Evolutionary conservation across 2,329 filamentous ascomycete species (phyloP).

Genomic region (Colletotrichum neosansevieriae): DNA sequence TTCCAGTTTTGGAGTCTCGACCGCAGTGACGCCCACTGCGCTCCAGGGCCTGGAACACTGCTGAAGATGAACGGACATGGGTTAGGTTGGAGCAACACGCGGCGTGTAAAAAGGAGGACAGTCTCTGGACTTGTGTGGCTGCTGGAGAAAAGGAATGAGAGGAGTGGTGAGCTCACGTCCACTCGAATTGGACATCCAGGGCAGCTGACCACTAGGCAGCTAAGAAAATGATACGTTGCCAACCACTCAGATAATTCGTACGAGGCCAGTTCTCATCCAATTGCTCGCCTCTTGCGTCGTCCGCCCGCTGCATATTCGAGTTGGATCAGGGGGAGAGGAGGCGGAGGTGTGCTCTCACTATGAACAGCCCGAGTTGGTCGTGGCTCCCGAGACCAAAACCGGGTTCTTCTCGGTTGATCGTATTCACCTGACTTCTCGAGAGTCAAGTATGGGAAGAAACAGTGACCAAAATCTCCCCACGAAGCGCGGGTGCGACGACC

Average conservation of each 20-base stretch:
- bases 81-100: slow-evolving; percentile 21
- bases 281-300: slow-evolving; percentile 23
- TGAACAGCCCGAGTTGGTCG: background rate
- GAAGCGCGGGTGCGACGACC: slow-evolving; percentile 27
- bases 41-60: slow-evolving; percentile 14
- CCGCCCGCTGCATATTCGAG: slow-evolving; percentile 1
- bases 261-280: slow-evolving; percentile 35
- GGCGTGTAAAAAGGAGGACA: slow-evolving; percentile 15
- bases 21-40: slow-evolving; percentile 12
- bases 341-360: slow-evolving; percentile 5
- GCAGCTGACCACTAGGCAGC: slow-evolving; percentile 39
- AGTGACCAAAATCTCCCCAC: slow-evolving; percentile 26
- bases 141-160: no score
- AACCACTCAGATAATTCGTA: slow-evolving; percentile 39
- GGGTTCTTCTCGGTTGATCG: slow-evolving; percentile 6
- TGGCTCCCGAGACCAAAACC: slow-evolving; percentile 8
- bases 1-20: slow-evolving; percentile 24
- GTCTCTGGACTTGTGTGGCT: no score
- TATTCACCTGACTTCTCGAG: slow-evolving; percentile 19
- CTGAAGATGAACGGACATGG: slow-evolving; percentile 31
- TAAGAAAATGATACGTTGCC: slow-evolving; percentile 28
- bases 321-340: background rate
- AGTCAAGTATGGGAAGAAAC: slow-evolving; percentile 5
- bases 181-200: slow-evolving; percentile 22
- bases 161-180: background rate